Base-by-base conservation (phyloP, 2,329 filamentous ascomycete species). In the Fusarium burgessii region DNA sequence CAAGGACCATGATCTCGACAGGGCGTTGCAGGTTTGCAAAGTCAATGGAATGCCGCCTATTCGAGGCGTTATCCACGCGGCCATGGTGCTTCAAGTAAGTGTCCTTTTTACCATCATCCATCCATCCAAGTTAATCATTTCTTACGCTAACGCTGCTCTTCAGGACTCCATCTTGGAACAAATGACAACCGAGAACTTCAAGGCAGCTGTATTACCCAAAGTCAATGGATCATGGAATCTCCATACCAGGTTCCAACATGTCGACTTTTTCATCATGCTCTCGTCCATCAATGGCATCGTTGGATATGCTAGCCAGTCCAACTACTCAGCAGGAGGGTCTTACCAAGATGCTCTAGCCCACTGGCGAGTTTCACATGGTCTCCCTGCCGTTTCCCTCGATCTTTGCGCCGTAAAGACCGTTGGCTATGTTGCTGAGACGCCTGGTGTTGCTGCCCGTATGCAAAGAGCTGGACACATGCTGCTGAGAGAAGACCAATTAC, bases 31-130 rank as follows among this genome's bases (percentile, higher is more conserved):
- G 13, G n/a, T 7, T 4, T 46, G 32, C 14, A 11, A 6, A 20
- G 20, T 5, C 1, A 23, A 56, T 7, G 41, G 33, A 2, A 23
- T 56, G 6, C 27, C 45, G 1, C 43, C 55, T 7, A 20, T 58
- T 23, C 35, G 36, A 20, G 55, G 43, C 29, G 55, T 51, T n/a
- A 49, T 58, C 4, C 43, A 58, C 14, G 46, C 27, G 11, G 55
- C 55, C 13, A 58, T 51, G 35, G 45, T 51, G 12, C 55, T 58
- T 13, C 29, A 50, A 10, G 25, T 46, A 46, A 17, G 43, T 46
- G 12, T 29, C 11, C 11, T 5, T 29, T 11, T 10, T 11, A 46
- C 23, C 23, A 23, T 23, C 23, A 23, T 23, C 23, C 23, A 23
- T 23, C 23, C 23, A 4, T 23, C 23, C 23, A 23, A 23, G 23